A percentile compares a stretch with the other conserved stretches of the same genome.
Conservation (phyloP, 345 rosid genomes). For the Cardamine occulta region DNA sequence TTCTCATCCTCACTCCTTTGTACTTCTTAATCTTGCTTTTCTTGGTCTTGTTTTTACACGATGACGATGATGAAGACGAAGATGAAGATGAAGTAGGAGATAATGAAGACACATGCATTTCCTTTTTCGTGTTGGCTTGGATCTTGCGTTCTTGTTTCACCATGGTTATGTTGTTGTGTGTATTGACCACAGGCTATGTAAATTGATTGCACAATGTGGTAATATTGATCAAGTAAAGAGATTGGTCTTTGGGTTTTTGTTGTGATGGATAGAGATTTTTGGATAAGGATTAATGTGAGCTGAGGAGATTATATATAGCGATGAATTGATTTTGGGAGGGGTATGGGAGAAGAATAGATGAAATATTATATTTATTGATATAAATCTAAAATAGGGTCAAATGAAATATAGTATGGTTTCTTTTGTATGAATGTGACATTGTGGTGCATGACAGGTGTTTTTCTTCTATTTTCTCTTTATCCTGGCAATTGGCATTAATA, state of each 20-base stretch:
- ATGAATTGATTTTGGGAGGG: conserved; percentile 6
- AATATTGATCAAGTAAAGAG: neutral
- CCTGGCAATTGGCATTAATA: conserved; percentile 18
- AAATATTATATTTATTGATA: conserved; percentile 26
- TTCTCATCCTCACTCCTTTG: conserved; percentile 97
- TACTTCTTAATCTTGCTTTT: conserved; percentile 67
- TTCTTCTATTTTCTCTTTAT: conserved; percentile 21
- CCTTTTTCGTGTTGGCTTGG: conserved; percentile 20
- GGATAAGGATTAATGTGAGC: conserved; percentile 31
- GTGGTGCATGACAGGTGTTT: conserved; percentile 47
- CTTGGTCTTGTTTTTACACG: conserved; percentile 43
- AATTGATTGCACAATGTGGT: conserved; percentile 9
- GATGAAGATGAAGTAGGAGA: conserved; percentile 29
- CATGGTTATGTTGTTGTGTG: conserved; percentile 23
- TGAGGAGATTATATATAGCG: conserved; percentile 37
- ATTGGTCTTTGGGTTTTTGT: conserved; percentile 26
- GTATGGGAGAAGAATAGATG: conserved; percentile 22
- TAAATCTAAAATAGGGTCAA: conserved; percentile 39
- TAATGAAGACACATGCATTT: conserved; percentile 15
- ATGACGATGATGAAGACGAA: conserved; percentile 10
- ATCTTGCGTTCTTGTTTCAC: conserved; percentile 42
- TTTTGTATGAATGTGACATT: conserved; percentile 44
- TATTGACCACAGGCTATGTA: neutral
- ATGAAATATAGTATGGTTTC: conserved; percentile 39
- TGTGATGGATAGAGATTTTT: conserved; percentile 11